Percentiles rank a stretch among this genome's conserved stretches.
Conservation (phyloP, 139 green algal species). For the Asterochloris sp. region DNA sequence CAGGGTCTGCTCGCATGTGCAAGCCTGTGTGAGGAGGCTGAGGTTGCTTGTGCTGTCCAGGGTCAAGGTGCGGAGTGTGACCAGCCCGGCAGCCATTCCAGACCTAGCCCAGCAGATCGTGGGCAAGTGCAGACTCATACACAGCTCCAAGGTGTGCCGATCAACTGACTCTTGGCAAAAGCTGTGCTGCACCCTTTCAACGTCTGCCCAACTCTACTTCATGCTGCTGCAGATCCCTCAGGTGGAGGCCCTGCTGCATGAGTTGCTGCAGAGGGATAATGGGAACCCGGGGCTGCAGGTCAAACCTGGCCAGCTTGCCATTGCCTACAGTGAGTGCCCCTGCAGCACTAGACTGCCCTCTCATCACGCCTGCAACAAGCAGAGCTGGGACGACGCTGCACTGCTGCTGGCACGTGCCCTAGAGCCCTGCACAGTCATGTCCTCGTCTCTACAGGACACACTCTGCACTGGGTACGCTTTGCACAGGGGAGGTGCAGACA, state of each 20-base stretch:
- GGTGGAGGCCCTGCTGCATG: constrained; percentile 50
- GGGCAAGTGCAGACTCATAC: constrained; percentile 79
- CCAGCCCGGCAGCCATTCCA: constrained; percentile 45
- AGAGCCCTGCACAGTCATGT: background rate
- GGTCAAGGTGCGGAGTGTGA: constrained; percentile 62
- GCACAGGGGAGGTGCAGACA: background rate
- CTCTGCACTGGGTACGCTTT: background rate
- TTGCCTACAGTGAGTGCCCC: constrained; percentile 1
- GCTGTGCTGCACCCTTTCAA: background rate
- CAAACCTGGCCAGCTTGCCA: background rate
- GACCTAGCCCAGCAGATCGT: constrained; percentile 66
- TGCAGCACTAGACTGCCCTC: constrained; percentile 6
- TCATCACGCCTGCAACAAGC: background rate
- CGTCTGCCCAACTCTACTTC: background rate
- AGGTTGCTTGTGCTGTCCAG: constrained; percentile 19
- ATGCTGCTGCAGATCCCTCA: constrained; percentile 25
- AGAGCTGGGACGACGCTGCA: background rate
- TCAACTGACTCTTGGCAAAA: background rate
- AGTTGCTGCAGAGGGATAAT: constrained; percentile 38
- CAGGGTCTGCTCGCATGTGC: too few species aligned
- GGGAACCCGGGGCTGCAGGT: background rate
- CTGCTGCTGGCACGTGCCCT: background rate
- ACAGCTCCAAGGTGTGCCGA: constrained; percentile 50
- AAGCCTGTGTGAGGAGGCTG: background rate
- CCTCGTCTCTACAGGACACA: background rate